Evolutionary conservation across 345 rosid species (phyloP), one percentile per base, ranked within the genome.

Genomic region (Murraya koenigii): DNA sequence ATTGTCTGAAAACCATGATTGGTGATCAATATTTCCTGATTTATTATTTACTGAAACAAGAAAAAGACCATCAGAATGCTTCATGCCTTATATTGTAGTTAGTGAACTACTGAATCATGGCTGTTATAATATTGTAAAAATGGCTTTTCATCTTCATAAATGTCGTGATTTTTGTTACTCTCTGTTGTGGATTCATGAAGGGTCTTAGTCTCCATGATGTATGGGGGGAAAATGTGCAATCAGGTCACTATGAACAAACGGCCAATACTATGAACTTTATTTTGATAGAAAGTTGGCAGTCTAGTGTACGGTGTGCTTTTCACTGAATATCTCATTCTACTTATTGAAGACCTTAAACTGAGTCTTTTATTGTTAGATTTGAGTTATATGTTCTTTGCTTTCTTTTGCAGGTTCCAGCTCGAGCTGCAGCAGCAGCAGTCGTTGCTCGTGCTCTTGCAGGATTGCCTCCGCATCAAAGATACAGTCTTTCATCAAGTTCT

Each of bases 341-440:
- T 52, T 39, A 8, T 25, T 70, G 61, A 52, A 70, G 54, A 49
- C 58, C 38, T 15, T 65, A 7, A 70, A 62, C 56, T 58, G 32
- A 70, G 41, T 15, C 14, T 26, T 68, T 75, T 71, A 30, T 76
- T 39, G 25, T 75, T 52, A 55, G 59, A 25, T 72, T 78, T 47
- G 58, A 72, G 63, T 69, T 19, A 54, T 80, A 15, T 61, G 70
- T 38, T 69, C 14, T 41, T 75, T 56, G 11, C 55, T 73, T 47
- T 70, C 62, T 71, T 32, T 7, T 83, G 67, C 80, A 97, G 99
- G 94, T 97, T 86, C 99, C 99, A 15, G 94, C 97, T 52, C 89
- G 97, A 83, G 98, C 97, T 66, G 94, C 93, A 0, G 99, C 99
- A 17, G 99, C 99, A 5, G 99, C 99, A 23, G 97, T 92, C 67